These are phyloP conservation scores for Pyrenopolyporus hunteri DNA, from an alignment of 495 filamentous ascomycete genomes.

Conservation along the genomic window DNA sequence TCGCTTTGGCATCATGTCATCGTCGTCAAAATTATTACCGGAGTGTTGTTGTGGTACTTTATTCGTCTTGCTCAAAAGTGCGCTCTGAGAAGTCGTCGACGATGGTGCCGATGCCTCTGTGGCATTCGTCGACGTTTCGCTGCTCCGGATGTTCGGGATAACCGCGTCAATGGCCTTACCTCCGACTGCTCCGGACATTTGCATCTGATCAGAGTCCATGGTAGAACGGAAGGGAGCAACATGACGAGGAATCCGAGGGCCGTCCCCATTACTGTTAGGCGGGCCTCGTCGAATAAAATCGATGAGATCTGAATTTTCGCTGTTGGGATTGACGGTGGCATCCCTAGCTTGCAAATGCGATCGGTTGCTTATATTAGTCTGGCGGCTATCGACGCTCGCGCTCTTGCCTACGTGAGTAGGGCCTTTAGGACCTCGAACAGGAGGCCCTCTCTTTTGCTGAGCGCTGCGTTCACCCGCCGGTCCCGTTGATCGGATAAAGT, in stretches of 20 bases:
- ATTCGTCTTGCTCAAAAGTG: slow-evolving; percentile 49
- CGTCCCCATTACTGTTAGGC: slow-evolving; percentile 51
- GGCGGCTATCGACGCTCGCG: slow-evolving; percentile 39
- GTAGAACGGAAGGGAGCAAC: slow-evolving; percentile 86
- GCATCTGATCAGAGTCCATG: slow-evolving; percentile 81
- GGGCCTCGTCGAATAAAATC: slow-evolving; percentile 93
- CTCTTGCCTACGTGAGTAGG: slow-evolving; percentile 36
- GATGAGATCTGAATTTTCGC: slow-evolving; percentile 82
- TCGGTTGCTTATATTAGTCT: slow-evolving; percentile 43
- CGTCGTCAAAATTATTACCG: slow-evolving; percentile 45
- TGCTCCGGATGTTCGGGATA: slow-evolving; percentile 49
- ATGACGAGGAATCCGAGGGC: slow-evolving; percentile 76
- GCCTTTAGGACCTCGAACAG: slow-evolving; percentile 33
- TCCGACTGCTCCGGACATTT: slow-evolving; percentile 55
- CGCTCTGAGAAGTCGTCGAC: slow-evolving; percentile 60
- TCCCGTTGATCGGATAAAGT: slow-evolving; percentile 85
- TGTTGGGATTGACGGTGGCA: slow-evolving; percentile 63
- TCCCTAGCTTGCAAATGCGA: slow-evolving; percentile 72
- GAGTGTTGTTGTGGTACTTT: slow-evolving; percentile 29
- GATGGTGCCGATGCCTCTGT: slow-evolving; percentile 50
- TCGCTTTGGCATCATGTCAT: slow-evolving; percentile 63
- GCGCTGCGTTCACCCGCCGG: slow-evolving; percentile 54
- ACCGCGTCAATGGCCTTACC: slow-evolving; percentile 58
- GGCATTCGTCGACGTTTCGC: slow-evolving; percentile 52
- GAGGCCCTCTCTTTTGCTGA: slow-evolving; percentile 21